These are phyloP conservation scores for Penstemon eatonii DNA, from an alignment of 257 asterid species.

Conservation along the genomic window DNA sequence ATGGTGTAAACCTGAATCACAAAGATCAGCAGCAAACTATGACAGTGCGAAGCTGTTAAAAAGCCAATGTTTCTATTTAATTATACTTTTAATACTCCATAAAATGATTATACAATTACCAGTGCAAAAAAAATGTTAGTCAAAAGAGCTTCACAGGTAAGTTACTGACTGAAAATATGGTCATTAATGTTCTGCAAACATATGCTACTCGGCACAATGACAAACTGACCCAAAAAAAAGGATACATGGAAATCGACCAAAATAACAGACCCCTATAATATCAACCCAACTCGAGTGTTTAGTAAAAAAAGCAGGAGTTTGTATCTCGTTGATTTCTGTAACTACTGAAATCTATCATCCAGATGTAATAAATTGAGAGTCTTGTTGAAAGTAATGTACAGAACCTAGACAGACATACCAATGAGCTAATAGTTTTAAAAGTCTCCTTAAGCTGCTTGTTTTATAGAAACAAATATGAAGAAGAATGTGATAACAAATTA, in stretches of 20 bases:
- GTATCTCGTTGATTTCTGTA: not conserved
- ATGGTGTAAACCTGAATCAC: slow-evolving; percentile 69
- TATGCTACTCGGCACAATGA: not conserved
- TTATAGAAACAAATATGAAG: not conserved
- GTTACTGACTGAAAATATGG: not conserved
- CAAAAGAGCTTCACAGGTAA: not conserved
- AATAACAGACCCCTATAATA: too few species aligned
- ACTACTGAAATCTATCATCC: not conserved
- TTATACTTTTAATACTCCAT: not conserved
- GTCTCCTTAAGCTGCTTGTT: not conserved
- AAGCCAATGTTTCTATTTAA: not conserved
- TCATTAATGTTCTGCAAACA: slow-evolving; percentile 11
- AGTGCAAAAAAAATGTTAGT: not conserved
- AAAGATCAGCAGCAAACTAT: slow-evolving; percentile 21
- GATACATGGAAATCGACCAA: too few species aligned
- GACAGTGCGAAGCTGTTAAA: slow-evolving; percentile 5
- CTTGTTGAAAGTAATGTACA: not conserved
- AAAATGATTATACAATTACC: not conserved
- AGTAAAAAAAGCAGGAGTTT: not conserved
- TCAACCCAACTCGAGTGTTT: too few species aligned
- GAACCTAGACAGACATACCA: not conserved
- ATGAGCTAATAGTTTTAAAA: too few species aligned
- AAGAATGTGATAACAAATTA: not conserved
- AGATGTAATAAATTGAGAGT: not conserved
- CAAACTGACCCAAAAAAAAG: not conserved